Base-by-base conservation (phyloP, 208 protist genomes). In the Trypanosoma mega region DNA sequence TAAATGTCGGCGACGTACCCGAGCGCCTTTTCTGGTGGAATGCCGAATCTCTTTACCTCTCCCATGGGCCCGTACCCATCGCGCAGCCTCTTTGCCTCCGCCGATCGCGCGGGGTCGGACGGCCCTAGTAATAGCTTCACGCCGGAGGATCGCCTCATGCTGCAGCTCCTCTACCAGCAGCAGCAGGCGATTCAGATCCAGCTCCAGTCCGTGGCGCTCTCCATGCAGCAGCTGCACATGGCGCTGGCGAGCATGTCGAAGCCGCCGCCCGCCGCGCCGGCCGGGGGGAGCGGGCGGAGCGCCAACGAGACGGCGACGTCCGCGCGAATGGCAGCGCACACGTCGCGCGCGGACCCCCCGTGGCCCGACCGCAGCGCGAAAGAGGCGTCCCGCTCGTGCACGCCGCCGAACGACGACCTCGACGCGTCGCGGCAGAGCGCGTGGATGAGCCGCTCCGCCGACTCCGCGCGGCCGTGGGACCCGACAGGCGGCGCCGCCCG, bases 161-260 rank as follows among this genome's bases (percentile, higher is more conserved):
- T 94, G 21, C 68, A 76, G 44, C 58, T 92, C 16, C 52, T 94
- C 24, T 94, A 91, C 51, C 80, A 90, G 30, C 88, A 92, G 48
- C 88, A 94, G 63, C 78, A 91, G 62, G 67, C 84, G 1, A 74
- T 94, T 3, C 80, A 94, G 51, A 78, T 85, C 41, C 88, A 94
- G 68, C 75, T 92, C 0, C 82, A 89, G 58, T 84, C 76, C 23
- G 74, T 92, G 49, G 67, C 76, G 33, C 61, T 82, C 24, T 91
- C 68, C 63, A 80, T 90, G 70, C 73, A 88, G 57, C 80, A 90
- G 60, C 57, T 83, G n/a, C 72, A 74, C 46, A 68, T 66, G 68
- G 43, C 45, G 0, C 6, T 65, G n/a, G 47, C 52, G 14, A 51
- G 64, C 27, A 30, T 72, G 8, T 36, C 50, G 9, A 44, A 48